Evolutionary conservation across 1,284 basidiomycete species (phyloP).

Genomic region (Irpex sp.): DNA sequence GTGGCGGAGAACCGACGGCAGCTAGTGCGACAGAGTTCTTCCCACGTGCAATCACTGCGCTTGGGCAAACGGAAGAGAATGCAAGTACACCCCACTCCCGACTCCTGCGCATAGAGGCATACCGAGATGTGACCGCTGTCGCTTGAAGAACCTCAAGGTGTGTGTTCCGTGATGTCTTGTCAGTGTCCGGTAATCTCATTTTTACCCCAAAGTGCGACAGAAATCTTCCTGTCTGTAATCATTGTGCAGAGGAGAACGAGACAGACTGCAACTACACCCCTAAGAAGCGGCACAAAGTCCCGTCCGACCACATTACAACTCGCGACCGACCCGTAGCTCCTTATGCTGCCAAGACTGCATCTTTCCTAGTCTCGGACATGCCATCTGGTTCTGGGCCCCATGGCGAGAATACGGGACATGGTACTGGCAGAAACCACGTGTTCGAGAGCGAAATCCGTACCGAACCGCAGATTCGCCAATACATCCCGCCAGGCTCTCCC

Average conservation of each 20-base stretch:
- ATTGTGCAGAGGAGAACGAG: conserved; percentile 49
- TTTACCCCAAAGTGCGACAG: conserved; percentile 52
- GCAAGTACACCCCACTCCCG: conserved; percentile 67
- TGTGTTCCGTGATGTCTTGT: conserved; percentile 15
- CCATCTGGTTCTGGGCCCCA: conserved; percentile 15
- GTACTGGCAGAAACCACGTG: conserved; percentile 19
- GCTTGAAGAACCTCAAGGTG: conserved; percentile 62
- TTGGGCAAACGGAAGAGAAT: conserved; percentile 59
- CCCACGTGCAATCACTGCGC: conserved; percentile 71
- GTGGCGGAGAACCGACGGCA: background rate
- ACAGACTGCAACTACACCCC: conserved; percentile 64
- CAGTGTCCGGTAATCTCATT: conserved; percentile 5
- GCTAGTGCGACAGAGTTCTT: conserved; percentile 64
- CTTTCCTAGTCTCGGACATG: conserved; percentile 45
- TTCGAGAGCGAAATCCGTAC: conserved; percentile 25
- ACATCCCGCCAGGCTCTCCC: conserved; percentile 25
- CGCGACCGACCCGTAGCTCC: conserved; percentile 35
- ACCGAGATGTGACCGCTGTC: conserved; percentile 67
- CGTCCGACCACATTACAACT: conserved; percentile 39
- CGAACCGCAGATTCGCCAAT: conserved; percentile 27
- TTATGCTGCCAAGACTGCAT: conserved; percentile 47
- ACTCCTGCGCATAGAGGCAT: conserved; percentile 73
- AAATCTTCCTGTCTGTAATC: conserved; percentile 65
- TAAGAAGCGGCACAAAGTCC: conserved; percentile 58
- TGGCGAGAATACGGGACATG: conserved; percentile 14